Evolutionary conservation across 805 yeast genomes (phyloP), one percentile per base, ranked within the genome.

Genomic region (Saccharomycopsis sp.): DNA sequence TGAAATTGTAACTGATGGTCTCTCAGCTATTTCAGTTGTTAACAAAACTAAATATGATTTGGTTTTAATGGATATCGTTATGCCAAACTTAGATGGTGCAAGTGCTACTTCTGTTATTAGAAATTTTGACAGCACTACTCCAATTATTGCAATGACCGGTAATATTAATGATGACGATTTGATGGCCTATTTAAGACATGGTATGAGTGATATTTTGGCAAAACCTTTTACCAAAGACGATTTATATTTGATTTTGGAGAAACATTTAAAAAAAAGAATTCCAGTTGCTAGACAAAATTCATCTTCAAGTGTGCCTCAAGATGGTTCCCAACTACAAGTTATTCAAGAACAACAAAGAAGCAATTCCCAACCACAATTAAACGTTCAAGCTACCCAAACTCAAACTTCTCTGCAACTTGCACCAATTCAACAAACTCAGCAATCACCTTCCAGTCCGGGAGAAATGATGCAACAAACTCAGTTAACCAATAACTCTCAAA

Each of bases 101-200:
- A 79, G 94, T 2, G 96, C 96, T 1, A 82, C 96, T 1, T 80
- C 89, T 31, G 76, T 89, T 33, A 86, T 92, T 36, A 69, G 97
- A 50, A 76, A 80, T 15, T 84, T 85, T 55, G 94, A 87, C 57
- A 74, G 75, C 17, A 72, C 71, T 40, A 85, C 96, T 0, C 97
- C 97, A 10, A 84, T 92, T 47, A 80, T 92, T 49, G 94, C 95
- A 23, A 85, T 85, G 95, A 85, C 95, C 2, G 94, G 95, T 31
- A 86, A 85, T 55, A 82, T 85, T 42, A 80, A 82, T 50, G 84
- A 80, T 48, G 76, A 79, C 49, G 95, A 86, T 58, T 65, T 86
- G 43, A 81, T 82, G 35, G 80, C 78, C 1, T 86, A 83, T 57
- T 62, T 84, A 45, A 80, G 79, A 51, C 85, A 86, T 53, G 96